Evolutionary conservation across 176 grass and related monocot genomes (phyloP).

Genomic region (Thalia dealbata): DNA sequence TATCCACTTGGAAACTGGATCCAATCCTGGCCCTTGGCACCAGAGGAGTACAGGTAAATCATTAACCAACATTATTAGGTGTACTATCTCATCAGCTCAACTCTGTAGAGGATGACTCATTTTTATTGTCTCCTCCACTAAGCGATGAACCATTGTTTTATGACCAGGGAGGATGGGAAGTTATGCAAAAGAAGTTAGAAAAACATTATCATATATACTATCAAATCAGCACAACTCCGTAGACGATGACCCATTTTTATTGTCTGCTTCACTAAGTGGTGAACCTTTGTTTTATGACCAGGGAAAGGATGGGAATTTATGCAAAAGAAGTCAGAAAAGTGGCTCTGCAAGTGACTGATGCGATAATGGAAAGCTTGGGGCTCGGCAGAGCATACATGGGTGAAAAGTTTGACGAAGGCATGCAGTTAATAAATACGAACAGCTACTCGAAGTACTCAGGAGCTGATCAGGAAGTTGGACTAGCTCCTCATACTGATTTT

Average conservation of each 20-base stretch:
- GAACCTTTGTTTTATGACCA: neutral
- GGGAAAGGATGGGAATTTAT: slow-evolving; percentile 22
- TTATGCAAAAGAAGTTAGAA: slow-evolving; percentile 38
- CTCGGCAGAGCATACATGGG: slow-evolving; percentile 25
- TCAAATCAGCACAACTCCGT: neutral
- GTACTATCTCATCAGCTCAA: neutral
- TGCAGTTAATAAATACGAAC: slow-evolving; percentile 58
- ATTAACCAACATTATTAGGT: neutral
- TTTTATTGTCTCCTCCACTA: neutral
- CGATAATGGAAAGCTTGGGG: slow-evolving; percentile 58
- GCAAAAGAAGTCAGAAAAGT: slow-evolving; percentile 32
- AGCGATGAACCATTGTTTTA: neutral
- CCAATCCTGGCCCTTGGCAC: slow-evolving; percentile 41
- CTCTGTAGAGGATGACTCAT: neutral
- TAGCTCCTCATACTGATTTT: slow-evolving; percentile 61
- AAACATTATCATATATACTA: neutral
- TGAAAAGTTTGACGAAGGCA: slow-evolving; percentile 41
- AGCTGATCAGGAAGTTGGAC: slow-evolving; percentile 22
- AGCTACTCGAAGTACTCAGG: slow-evolving; percentile 39
- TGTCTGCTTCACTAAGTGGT: neutral
- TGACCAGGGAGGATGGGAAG: slow-evolving; percentile 1
- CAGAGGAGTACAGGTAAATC: slow-evolving; percentile 45
- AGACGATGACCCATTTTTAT: neutral
- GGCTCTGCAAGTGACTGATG: slow-evolving; percentile 38
- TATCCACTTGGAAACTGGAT: slow-evolving; percentile 53